Evolutionary conservation across 108 stramenopile genomes (phyloP).

Genomic region (Cyclotella choctawhatcheeana): DNA sequence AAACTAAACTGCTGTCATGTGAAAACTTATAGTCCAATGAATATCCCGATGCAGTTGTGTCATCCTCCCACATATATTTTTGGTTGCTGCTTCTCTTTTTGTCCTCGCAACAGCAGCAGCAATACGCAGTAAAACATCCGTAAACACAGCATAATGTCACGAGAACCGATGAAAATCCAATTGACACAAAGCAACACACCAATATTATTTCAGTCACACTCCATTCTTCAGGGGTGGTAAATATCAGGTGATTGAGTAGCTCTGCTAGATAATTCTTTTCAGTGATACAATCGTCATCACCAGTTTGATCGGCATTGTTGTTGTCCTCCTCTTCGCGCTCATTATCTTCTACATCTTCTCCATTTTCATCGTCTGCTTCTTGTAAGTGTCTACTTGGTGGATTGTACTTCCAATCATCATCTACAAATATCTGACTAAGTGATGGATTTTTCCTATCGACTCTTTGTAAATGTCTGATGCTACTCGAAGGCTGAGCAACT

Average conservation of each 20-base stretch:
- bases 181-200: background rate
- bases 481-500: no score
- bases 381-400: background rate
- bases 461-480: background rate
- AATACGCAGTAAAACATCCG: constrained; percentile 7
- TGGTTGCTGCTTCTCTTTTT: background rate
- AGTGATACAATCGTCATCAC: constrained; percentile 1
- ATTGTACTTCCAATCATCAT: constrained; percentile 7
- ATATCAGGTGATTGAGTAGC: constrained; percentile 9
- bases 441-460: no score
- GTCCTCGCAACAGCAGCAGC: constrained; percentile 12
- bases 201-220: constrained; percentile 10
- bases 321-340: background rate
- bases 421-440: no score
- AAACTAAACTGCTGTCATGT: background rate
- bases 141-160: constrained; percentile 5
- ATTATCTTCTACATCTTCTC: background rate
- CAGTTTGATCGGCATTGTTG: background rate
- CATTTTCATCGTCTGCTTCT: background rate
- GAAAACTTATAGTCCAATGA: constrained; percentile 4
- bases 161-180: background rate
- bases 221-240: background rate
- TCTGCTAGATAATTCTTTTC: constrained; percentile 10
- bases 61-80: background rate
- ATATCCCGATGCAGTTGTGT: background rate